A percentile compares a stretch with the other conserved stretches of the same genome.
These are phyloP conservation scores for Debaryomyces psychrophilus DNA, from an alignment of 1,139 yeast species.

Conservation along the genomic window DNA sequence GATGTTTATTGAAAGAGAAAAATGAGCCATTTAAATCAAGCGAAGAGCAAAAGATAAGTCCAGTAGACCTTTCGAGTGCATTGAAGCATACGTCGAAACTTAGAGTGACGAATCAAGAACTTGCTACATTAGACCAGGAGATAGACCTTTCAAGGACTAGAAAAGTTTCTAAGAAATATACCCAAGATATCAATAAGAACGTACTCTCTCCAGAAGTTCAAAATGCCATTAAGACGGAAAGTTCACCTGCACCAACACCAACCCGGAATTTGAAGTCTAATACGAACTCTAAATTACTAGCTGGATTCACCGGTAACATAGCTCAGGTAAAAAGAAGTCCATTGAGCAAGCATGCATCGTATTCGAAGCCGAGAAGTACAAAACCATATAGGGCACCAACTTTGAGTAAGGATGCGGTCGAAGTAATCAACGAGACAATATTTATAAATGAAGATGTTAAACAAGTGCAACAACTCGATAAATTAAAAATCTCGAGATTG, in stretches of 20 bases:
- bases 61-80: slow-evolving; percentile 17
- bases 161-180: slow-evolving; percentile 14
- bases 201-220: slow-evolving; percentile 16
- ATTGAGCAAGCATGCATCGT: neutral
- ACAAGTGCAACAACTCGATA: slow-evolving; percentile 30
- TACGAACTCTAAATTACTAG: slow-evolving; percentile 7
- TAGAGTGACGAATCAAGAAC: slow-evolving; percentile 15
- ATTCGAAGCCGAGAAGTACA: slow-evolving; percentile 3
- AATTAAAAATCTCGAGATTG: slow-evolving; percentile 41
- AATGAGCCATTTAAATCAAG: slow-evolving; percentile 2
- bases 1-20: slow-evolving; percentile 3
- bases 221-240: slow-evolving; percentile 12
- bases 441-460: slow-evolving; percentile 17
- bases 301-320: slow-evolving; percentile 4
- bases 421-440: slow-evolving; percentile 7
- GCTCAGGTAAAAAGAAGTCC: slow-evolving; percentile 6
- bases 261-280: neutral
- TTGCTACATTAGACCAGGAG: slow-evolving; percentile 16
- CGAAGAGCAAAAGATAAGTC: slow-evolving; percentile 12
- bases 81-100: slow-evolving; percentile 18
- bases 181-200: slow-evolving; percentile 14
- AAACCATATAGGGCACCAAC: neutral
- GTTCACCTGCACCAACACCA: neutral
- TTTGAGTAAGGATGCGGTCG: neutral
- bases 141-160: slow-evolving; percentile 8